Conservation (phyloP, 2,329 filamentous ascomycete genomes). For the Dothiorella sarmentorum region DNA sequence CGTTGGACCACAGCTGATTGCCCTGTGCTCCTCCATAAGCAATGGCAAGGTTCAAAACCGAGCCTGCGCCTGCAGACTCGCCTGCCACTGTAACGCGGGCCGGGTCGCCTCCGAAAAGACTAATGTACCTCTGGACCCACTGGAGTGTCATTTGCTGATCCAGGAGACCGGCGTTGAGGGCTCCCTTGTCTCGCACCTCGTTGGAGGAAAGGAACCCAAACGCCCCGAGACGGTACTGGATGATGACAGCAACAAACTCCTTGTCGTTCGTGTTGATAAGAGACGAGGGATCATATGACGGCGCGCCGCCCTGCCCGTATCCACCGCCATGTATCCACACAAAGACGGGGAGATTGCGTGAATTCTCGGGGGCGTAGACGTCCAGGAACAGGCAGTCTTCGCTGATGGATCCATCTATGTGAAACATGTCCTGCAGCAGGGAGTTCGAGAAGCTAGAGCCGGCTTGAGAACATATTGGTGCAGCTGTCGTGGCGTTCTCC, state of each 20-base stretch:
- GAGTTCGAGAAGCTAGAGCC: not conserved
- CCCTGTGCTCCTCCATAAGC: constrained; percentile 33
- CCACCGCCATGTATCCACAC: constrained; percentile 60
- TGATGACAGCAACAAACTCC: constrained; percentile 51
- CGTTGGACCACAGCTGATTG: not conserved
- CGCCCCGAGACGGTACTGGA: constrained; percentile 57
- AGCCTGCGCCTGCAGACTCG: constrained; percentile 39
- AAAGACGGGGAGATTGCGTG: constrained; percentile 52
- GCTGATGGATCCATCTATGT: not conserved
- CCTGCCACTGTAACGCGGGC: constrained; percentile 34
- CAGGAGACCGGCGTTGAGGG: constrained; percentile 39
- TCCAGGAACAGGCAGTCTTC: constrained; percentile 62
- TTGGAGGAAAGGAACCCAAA: constrained; percentile 62
- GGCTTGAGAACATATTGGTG: not conserved
- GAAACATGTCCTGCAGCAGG: too few relatives aligned
- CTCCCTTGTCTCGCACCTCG: constrained; percentile 45
- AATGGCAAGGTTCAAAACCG: constrained; percentile 38
- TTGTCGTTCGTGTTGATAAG: constrained; percentile 51
- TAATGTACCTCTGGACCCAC: constrained; percentile 51
- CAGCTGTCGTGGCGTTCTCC: not conserved
- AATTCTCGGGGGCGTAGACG: constrained; percentile 44
- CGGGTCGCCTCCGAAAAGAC: constrained; percentile 45
- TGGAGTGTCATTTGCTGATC: constrained; percentile 51
- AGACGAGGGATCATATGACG: constrained; percentile 57
- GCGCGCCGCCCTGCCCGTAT: constrained; percentile 57